Evolutionary conservation across 139 green algal genomes (phyloP).

Genomic region (Haematococcus lacustris): DNA sequence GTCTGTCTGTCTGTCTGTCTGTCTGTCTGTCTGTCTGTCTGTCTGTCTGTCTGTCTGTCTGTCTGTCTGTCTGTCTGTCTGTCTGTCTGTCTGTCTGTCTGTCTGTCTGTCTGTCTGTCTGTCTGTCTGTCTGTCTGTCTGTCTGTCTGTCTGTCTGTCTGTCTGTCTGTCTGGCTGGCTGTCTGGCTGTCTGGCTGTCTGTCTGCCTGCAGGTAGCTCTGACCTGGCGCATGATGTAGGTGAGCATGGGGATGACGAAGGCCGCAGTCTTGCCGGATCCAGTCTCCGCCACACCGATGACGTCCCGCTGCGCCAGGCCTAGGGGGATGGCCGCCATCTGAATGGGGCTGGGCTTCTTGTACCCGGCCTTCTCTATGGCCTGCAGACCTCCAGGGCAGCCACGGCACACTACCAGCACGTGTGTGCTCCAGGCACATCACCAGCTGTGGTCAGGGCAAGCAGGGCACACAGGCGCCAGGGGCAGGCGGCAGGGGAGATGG

Average conservation of each 20-base stretch:
- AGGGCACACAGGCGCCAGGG: too few species aligned
- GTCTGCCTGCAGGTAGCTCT: neutral
- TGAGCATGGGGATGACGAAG: slow-evolving; percentile 95
- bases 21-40: neutral
- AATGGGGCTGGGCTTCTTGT: slow-evolving; percentile 93
- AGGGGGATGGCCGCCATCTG: slow-evolving; percentile 96
- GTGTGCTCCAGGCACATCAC: neutral
- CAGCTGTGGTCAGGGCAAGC: neutral
- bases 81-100: neutral
- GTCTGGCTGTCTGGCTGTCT: too few species aligned
- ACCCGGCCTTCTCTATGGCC: slow-evolving; percentile 68
- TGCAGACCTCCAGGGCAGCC: too few species aligned
- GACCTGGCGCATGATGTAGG: slow-evolving; percentile 12
- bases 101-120: neutral
- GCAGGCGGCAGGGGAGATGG: too few species aligned
- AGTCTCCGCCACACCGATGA: slow-evolving; percentile 94
- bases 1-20: neutral
- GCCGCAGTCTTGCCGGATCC: slow-evolving; percentile 95
- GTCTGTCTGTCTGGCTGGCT: too few species aligned
- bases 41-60: neutral
- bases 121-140: neutral
- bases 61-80: neutral
- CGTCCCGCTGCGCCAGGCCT: slow-evolving; percentile 82
- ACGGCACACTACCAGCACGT: too few species aligned
- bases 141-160: neutral